Evolutionary conservation across 2,329 filamentous ascomycete genomes (phyloP).

Genomic region (Xylaria digitata): DNA sequence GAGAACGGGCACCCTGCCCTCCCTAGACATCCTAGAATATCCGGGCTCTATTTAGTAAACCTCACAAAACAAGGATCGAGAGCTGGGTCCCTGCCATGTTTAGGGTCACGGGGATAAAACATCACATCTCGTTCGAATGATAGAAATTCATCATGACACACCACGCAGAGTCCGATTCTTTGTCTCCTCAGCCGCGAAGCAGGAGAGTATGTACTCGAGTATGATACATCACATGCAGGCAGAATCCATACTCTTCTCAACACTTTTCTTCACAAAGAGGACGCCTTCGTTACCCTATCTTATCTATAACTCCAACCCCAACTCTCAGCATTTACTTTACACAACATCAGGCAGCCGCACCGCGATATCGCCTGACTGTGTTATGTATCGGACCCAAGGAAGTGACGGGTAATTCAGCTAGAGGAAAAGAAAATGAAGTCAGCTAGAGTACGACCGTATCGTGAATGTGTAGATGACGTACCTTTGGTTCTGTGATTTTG

Average conservation of each 20-base stretch:
- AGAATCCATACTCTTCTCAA: slow-evolving; percentile 2
- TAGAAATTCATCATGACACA: background rate
- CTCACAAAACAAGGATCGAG: too few relatives aligned
- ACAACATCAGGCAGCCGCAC: slow-evolving; percentile 92
- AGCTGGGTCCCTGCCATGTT: too few relatives aligned
- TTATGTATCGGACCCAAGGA: slow-evolving; percentile 99
- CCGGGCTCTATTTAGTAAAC: too few relatives aligned
- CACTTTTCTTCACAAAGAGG: slow-evolving; percentile 21
- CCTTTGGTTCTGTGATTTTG: slow-evolving; percentile 99
- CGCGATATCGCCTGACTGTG: slow-evolving; percentile 95
- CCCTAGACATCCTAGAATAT: too few relatives aligned
- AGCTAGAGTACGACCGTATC: slow-evolving; percentile 23
- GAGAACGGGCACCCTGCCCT: too few relatives aligned
- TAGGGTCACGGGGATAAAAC: background rate
- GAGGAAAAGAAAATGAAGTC: slow-evolving; percentile 14
- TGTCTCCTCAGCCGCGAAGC: background rate
- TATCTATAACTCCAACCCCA: slow-evolving; percentile 31
- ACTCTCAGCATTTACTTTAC: slow-evolving; percentile 54
- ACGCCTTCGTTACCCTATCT: slow-evolving; percentile 41
- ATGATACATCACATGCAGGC: slow-evolving; percentile 43
- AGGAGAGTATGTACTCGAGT: background rate
- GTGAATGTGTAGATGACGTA: slow-evolving; percentile 57
- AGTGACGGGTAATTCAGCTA: slow-evolving; percentile 97
- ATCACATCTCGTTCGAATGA: background rate
- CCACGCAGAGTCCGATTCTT: background rate